A percentile compares a stretch with the other conserved stretches of the same genome.
These are phyloP conservation scores for Darksidea phi DNA, from an alignment of 495 filamentous ascomycete species.

Conservation along the genomic window DNA sequence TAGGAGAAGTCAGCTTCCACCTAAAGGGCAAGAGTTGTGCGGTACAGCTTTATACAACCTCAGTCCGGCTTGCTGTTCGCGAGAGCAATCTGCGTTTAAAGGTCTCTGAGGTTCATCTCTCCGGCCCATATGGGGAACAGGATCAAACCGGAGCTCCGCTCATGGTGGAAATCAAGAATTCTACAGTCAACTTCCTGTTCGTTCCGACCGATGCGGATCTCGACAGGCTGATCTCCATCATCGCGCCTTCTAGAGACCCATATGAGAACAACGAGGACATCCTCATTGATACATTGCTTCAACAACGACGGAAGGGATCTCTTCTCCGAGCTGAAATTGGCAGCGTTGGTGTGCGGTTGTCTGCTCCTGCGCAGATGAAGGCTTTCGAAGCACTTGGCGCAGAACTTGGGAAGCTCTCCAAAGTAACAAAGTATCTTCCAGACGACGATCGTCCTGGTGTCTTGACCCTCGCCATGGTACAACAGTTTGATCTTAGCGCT, in stretches of 20 bases:
- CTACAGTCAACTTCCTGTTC: constrained; percentile 70
- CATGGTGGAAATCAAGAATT: constrained; percentile 57
- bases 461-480: constrained; percentile 68
- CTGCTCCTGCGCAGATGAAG: constrained; percentile 58
- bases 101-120: constrained; percentile 71
- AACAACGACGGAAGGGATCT: constrained; percentile 87
- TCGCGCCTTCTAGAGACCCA: constrained; percentile 88
- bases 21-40: constrained; percentile 74
- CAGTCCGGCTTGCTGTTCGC: constrained; percentile 74
- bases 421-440: constrained; percentile 88
- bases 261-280: constrained; percentile 94
- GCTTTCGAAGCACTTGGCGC: constrained; percentile 67
- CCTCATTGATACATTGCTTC: constrained; percentile 83
- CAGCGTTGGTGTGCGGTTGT: constrained; percentile 57
- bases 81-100: constrained; percentile 56
- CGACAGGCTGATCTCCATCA: constrained; percentile 74
- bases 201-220: constrained; percentile 77
- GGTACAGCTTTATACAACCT: constrained; percentile 70
- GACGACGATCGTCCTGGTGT: constrained; percentile 94
- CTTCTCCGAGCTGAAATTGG: constrained; percentile 70
- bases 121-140: constrained; percentile 62
- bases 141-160: constrained; percentile 51
- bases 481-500: constrained; percentile 60
- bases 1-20: constrained; percentile 73
- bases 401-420: constrained; percentile 77